Percentiles rank a stretch among this genome's conserved stretches.
Conservation (phyloP, 169 alveolate genomes). For the Sarcocystis neurona region DNA sequence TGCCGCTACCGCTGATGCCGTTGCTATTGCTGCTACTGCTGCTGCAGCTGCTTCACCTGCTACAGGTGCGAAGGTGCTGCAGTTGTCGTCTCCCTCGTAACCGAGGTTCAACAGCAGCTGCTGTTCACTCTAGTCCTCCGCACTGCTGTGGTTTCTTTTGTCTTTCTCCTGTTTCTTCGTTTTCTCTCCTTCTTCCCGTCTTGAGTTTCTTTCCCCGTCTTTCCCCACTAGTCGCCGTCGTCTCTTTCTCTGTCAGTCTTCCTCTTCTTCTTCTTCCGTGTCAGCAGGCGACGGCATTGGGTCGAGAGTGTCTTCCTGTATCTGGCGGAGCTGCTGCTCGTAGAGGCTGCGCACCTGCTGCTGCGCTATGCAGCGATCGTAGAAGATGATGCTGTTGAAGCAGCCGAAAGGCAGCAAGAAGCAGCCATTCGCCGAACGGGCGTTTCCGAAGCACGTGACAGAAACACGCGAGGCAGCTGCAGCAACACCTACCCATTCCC, state of each 20-base stretch:
- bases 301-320: background rate
- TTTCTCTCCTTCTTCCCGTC: background rate
- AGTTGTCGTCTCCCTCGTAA: too few relatives aligned
- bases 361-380: background rate
- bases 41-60: too few relatives aligned
- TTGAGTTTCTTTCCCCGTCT: background rate
- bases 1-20: too few relatives aligned
- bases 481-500: background rate
- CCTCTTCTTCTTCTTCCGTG: background rate
- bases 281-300: background rate
- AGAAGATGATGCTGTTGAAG: background rate
- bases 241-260: background rate
- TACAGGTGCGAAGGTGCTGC: too few relatives aligned
- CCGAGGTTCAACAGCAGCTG: too few relatives aligned
- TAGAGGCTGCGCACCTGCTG: background rate
- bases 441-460: slow-evolving; percentile 26
- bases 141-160: background rate
- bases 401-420: slow-evolving; percentile 29
- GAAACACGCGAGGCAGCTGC: background rate
- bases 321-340: background rate
- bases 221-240: background rate
- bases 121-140: too few relatives aligned
- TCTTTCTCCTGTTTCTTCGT: background rate
- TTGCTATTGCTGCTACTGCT: too few relatives aligned
- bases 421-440: background rate